Evolutionary conservation across 257 asterid genomes (phyloP).

Genomic region (Solanum stenotomum): DNA sequence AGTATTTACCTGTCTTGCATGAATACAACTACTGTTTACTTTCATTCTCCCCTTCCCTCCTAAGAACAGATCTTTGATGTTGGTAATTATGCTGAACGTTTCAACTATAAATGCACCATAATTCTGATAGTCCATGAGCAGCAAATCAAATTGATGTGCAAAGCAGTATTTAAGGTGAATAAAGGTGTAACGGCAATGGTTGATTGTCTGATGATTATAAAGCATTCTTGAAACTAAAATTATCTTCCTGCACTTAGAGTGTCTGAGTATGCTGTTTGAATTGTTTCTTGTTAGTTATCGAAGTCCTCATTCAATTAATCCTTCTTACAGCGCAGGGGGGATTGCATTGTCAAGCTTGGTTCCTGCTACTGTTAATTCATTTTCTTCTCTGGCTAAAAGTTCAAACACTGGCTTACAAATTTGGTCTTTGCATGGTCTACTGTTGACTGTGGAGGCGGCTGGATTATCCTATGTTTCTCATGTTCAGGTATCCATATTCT

Average conservation of each 20-base stretch:
- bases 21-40: not conserved
- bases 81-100: not conserved
- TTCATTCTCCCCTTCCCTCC: not conserved
- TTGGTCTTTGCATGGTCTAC: constrained; percentile 99
- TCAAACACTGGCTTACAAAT: constrained; percentile 64
- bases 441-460: constrained; percentile 96
- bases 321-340: constrained; percentile 95
- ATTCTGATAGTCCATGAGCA: not conserved
- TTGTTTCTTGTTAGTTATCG: constrained; percentile 4
- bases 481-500: constrained; percentile 69
- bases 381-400: constrained; percentile 78
- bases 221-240: not conserved
- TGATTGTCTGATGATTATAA: not conserved
- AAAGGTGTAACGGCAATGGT: not conserved
- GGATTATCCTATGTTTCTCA: constrained; percentile 92
- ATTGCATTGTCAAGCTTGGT: constrained; percentile 97
- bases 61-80: not conserved
- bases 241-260: not conserved
- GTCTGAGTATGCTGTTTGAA: not conserved
- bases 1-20: not conserved
- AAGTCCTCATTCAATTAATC: constrained; percentile 21
- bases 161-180: not conserved
- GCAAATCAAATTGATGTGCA: not conserved
- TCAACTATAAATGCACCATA: constrained; percentile 1
- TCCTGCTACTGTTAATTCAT: constrained; percentile 80